Percentiles rank a stretch among this genome's conserved stretches.
Conservation (phyloP, 2,329 filamentous ascomycete species). For the Corinectria fuckeliana region DNA sequence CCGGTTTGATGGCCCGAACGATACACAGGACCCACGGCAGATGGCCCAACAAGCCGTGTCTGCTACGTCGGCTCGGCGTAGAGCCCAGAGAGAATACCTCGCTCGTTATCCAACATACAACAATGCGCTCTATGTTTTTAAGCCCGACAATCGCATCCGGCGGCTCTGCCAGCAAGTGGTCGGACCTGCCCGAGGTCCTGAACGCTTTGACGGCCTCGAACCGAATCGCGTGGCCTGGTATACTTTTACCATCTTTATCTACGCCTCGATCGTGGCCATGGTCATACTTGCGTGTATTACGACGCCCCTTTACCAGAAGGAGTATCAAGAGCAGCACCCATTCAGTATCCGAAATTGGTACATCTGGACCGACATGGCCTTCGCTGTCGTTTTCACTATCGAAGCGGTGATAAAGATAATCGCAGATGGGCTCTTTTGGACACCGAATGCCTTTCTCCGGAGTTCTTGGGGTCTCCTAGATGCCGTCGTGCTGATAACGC, state of each 20-base stretch:
- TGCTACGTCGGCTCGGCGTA: slow-evolving; percentile 81
- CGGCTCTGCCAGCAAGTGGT: slow-evolving; percentile 88
- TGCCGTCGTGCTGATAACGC: slow-evolving; percentile 84
- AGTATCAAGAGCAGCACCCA: slow-evolving; percentile 72
- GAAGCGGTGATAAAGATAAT: slow-evolving; percentile 93
- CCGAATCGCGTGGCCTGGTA: slow-evolving; percentile 94
- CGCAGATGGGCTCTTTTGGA: slow-evolving; percentile 95
- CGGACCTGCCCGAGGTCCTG: slow-evolving; percentile 84
- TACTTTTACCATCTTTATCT: slow-evolving; percentile 90
- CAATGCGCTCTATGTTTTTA: slow-evolving; percentile 87
- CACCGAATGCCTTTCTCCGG: slow-evolving; percentile 94
- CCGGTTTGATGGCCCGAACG: slow-evolving; percentile 73
- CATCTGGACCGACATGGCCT: slow-evolving; percentile 89
- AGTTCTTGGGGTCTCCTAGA: slow-evolving; percentile 98
- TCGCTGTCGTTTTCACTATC: slow-evolving; percentile 83
- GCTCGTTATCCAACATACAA: slow-evolving; percentile 90
- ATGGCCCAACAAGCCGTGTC: slow-evolving; percentile 92
- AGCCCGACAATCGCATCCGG: slow-evolving; percentile 77
- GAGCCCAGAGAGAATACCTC: slow-evolving; percentile 90
- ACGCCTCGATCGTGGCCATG: slow-evolving; percentile 94
- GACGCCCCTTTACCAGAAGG: slow-evolving; percentile 90
- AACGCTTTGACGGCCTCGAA: slow-evolving; percentile 87
- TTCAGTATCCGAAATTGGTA: slow-evolving; percentile 84
- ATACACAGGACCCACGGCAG: slow-evolving; percentile 80
- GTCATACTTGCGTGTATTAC: slow-evolving; percentile 95